A percentile compares a stretch with the other conserved stretches of the same genome.
phyloP scores from a whole-genome alignment of 2,329 filamentous ascomycete species.

The Calonectria naviculata region DNA sequence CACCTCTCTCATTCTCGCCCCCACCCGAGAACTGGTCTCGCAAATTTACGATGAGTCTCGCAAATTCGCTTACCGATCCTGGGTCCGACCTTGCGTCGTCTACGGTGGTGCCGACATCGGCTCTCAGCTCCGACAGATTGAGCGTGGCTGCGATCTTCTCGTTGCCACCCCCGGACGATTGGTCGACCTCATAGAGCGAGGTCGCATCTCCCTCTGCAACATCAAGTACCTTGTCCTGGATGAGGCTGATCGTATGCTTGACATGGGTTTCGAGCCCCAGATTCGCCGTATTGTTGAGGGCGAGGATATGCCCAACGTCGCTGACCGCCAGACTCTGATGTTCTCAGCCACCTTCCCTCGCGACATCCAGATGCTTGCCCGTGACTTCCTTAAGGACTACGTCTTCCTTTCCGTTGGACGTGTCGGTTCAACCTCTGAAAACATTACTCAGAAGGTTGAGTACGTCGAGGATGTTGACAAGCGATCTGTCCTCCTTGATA shows the following conservation, averaged over 20 bases:
- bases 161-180: slow-evolving; percentile 98
- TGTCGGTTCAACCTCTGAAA: slow-evolving; percentile 99
- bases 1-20: slow-evolving; percentile 93
- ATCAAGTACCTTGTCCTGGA: slow-evolving; percentile 99
- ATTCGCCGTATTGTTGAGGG: slow-evolving; percentile 98
- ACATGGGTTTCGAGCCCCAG: slow-evolving; percentile 99
- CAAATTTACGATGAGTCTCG: slow-evolving; percentile 98
- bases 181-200: slow-evolving; percentile 97
- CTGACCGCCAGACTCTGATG: slow-evolving; percentile 96
- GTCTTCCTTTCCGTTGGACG: slow-evolving; percentile 98
- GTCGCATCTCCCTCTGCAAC: slow-evolving; percentile 95
- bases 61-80: slow-evolving; percentile 99
- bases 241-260: slow-evolving; percentile 99
- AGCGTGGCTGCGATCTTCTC: slow-evolving; percentile 95
- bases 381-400: slow-evolving; percentile 99
- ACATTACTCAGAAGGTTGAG: slow-evolving; percentile 99
- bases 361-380: slow-evolving; percentile 98
- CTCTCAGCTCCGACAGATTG: slow-evolving; percentile 97
- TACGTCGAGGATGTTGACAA: slow-evolving; percentile 98
- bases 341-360: slow-evolving; percentile 99
- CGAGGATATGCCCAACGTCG: slow-evolving; percentile 93
- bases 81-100: slow-evolving; percentile 98
- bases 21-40: slow-evolving; percentile 97
- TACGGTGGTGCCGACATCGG: slow-evolving; percentile 99
- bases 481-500: slow-evolving; percentile 96